Percentiles rank a stretch among this genome's conserved stretches.
These are phyloP conservation scores for Calocybe indica DNA, from an alignment of 768 basidiomycete genomes.

Conservation along the genomic window DNA sequence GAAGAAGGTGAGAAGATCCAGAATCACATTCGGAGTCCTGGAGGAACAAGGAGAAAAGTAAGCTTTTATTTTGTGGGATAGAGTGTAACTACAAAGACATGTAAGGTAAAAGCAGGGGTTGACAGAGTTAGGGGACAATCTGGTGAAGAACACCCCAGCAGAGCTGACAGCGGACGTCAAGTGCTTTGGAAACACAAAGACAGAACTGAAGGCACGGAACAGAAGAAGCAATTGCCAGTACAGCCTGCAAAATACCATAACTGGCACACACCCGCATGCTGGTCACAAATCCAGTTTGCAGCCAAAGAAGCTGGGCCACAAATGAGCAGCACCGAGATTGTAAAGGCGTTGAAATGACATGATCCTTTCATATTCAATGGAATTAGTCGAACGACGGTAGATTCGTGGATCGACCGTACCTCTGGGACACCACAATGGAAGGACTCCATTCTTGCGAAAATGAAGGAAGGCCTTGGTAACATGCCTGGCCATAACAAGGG, in stretches of 20 bases:
- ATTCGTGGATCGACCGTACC: constrained; percentile 18
- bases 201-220: constrained; percentile 4
- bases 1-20: constrained; percentile 6
- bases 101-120: background rate
- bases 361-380: constrained; percentile 9
- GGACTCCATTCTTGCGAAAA: constrained; percentile 4
- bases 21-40: constrained; percentile 1
- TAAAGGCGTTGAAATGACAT: constrained; percentile 7
- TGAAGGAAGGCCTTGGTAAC: constrained; percentile 6
- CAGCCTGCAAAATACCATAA: constrained; percentile 5
- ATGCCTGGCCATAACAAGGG: constrained; percentile 9
- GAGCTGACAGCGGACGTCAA: constrained; percentile 7
- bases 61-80: background rate
- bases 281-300: constrained; percentile 7
- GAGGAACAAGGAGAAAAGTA: constrained; percentile 10
- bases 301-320: constrained; percentile 5
- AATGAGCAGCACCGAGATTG: constrained; percentile 12
- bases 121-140: background rate
- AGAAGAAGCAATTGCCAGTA: background rate
- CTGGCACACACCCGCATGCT: constrained; percentile 7
- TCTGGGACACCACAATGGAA: constrained; percentile 13
- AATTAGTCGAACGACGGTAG: constrained; percentile 14
- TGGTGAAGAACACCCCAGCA: background rate
- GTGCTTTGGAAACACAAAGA: constrained; percentile 1
- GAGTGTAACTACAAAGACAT: background rate